phyloP scores from a whole-genome alignment of 208 protist genomes.

The Strigomonas oncopelti region DNA sequence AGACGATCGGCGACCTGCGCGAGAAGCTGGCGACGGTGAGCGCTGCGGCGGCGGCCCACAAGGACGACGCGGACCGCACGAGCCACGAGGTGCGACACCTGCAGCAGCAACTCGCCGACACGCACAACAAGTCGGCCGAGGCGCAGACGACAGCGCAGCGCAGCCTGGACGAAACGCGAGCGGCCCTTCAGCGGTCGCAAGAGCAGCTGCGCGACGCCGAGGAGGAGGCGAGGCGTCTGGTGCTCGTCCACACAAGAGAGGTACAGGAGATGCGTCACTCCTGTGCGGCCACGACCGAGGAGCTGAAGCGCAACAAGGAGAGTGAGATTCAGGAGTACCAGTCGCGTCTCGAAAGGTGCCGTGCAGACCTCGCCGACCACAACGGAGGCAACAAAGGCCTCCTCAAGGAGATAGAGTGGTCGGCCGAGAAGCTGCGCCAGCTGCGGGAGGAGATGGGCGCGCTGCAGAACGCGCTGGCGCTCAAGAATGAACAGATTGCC shows the following conservation, averaged over 20 bases:
- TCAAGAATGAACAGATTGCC: constrained; percentile 21
- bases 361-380: constrained; percentile 40
- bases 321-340: constrained; percentile 45
- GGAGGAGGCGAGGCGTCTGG: constrained; percentile 32
- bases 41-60: constrained; percentile 16
- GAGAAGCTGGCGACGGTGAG: constrained; percentile 37
- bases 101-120: constrained; percentile 33
- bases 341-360: constrained; percentile 40
- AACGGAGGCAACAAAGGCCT: constrained; percentile 43
- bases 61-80: constrained; percentile 42
- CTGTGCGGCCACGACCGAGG: constrained; percentile 24
- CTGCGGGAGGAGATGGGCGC: constrained; percentile 23
- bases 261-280: constrained; percentile 40
- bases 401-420: constrained; percentile 32
- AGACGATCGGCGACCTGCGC: constrained; percentile 23
- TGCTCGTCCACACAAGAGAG: constrained; percentile 37
- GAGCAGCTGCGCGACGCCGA: constrained; percentile 52
- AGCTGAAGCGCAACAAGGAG: constrained; percentile 29
- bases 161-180: constrained; percentile 34
- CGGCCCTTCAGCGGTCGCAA: constrained; percentile 26
- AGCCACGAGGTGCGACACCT: constrained; percentile 35
- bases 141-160: constrained; percentile 29
- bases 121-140: constrained; percentile 25
- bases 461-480: constrained; percentile 9
- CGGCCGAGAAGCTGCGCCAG: constrained; percentile 28